These are phyloP conservation scores for Rhododendron mucronatum DNA, from an alignment of 148 eudicot genomes.

Conservation along the genomic window DNA sequence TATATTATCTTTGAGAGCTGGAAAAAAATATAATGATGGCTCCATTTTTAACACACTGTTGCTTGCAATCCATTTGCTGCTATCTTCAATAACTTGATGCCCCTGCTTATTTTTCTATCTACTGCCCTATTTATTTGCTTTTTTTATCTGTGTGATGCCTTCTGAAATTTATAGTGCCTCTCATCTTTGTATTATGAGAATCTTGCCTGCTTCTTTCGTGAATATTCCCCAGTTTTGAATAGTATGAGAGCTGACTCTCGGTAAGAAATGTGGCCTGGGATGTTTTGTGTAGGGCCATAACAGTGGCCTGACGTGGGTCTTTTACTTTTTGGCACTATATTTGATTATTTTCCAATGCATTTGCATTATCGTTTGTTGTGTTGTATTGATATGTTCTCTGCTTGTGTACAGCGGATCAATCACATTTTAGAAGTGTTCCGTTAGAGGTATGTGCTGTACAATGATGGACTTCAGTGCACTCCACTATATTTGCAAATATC, in stretches of 20 bases:
- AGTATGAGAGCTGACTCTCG: background rate
- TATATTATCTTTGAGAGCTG: background rate
- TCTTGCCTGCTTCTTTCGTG: background rate
- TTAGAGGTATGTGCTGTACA: slow-evolving; percentile 28
- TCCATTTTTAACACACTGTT: background rate
- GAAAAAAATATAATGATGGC: background rate
- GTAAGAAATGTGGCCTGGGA: background rate
- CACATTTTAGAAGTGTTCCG: slow-evolving; percentile 20
- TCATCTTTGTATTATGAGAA: background rate
- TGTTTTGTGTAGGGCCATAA: background rate
- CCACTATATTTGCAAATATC: background rate
- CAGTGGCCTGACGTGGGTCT: background rate
- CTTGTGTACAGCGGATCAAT: slow-evolving; percentile 25
- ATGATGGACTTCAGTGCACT: background rate
- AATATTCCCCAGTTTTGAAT: background rate
- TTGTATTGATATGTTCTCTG: slow-evolving; percentile 7
- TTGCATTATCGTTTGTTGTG: background rate
- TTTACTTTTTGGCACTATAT: background rate
- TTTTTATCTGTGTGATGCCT: background rate
- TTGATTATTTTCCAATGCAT: slow-evolving; percentile 1
- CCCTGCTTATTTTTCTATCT: background rate
- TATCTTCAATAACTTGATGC: background rate
- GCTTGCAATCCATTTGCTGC: background rate
- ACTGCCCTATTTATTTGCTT: background rate
- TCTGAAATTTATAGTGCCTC: background rate